Conservation (phyloP, 169 alveolate genomes). For the Plasmodium vinckei region DNA sequence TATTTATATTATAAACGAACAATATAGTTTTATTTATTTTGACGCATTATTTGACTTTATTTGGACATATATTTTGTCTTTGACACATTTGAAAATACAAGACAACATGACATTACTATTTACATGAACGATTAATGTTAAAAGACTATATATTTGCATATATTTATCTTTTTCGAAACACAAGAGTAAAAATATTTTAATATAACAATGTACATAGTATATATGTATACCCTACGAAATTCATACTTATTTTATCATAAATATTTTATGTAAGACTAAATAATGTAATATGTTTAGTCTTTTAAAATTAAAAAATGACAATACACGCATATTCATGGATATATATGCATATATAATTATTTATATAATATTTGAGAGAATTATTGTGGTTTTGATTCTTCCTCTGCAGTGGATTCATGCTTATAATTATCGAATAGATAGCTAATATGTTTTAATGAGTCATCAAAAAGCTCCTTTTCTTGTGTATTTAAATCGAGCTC, state of each 20-base stretch:
- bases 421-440: slow-evolving; percentile 66
- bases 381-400: slow-evolving; percentile 48
- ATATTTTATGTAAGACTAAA: neutral
- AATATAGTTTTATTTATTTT: too few species aligned
- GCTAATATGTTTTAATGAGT: slow-evolving; percentile 75
- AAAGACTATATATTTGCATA: too few species aligned
- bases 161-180: neutral
- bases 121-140: neutral
- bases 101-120: neutral
- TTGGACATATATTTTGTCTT: too few species aligned
- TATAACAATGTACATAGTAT: neutral
- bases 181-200: slow-evolving; percentile 3
- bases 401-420: slow-evolving; percentile 67
- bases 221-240: neutral
- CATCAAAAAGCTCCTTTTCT: slow-evolving; percentile 79
- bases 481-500: slow-evolving; percentile 79
- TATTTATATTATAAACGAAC: too few species aligned
- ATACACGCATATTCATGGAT: neutral
- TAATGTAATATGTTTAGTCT: neutral
- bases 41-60: too few species aligned
- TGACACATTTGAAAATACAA: neutral
- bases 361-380: neutral
- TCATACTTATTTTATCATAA: neutral
- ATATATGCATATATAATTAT: neutral
- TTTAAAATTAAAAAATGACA: slow-evolving; percentile 1